Evolutionary conservation across 768 basidiomycete genomes (phyloP).

Genomic region (Kwoniella dejecticola): DNA sequence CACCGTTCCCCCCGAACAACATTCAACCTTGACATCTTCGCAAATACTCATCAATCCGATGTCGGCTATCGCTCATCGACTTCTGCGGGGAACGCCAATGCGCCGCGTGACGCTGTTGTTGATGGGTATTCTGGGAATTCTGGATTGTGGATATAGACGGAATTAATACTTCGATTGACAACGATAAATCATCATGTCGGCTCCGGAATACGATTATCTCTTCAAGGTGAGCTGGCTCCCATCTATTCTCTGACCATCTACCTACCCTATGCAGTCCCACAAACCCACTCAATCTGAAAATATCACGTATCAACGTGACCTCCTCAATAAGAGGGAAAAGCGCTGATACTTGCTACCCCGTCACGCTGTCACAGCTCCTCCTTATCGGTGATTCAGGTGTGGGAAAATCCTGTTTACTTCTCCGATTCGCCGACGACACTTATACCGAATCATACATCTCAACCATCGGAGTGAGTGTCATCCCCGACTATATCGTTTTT

Average conservation of each 20-base stretch:
- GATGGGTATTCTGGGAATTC: background rate
- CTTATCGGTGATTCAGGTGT: slow-evolving; percentile 98
- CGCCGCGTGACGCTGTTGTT: too few relatives aligned
- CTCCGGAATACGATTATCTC: slow-evolving; percentile 56
- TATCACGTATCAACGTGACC: too few relatives aligned
- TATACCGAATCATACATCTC: slow-evolving; percentile 99
- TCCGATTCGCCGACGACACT: slow-evolving; percentile 94
- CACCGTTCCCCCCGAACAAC: background rate
- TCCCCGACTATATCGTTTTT: slow-evolving; percentile 6
- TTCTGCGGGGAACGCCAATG: background rate
- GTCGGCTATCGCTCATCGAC: background rate
- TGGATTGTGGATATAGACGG: background rate
- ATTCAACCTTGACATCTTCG: background rate
- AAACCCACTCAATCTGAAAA: too few relatives aligned
- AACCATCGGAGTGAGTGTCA: slow-evolving; percentile 78
- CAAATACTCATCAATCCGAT: background rate
- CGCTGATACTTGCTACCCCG: background rate
- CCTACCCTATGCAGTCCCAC: too few relatives aligned
- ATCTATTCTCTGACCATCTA: too few relatives aligned
- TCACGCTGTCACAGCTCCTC: slow-evolving; percentile 65
- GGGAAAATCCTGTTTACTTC: slow-evolving; percentile 73
- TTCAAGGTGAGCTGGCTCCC: slow-evolving; percentile 51
- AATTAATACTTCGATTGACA: background rate
- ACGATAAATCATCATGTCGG: slow-evolving; percentile 35
- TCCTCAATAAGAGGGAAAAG: background rate